These are phyloP conservation scores for Fraxinus anomala DNA, from an alignment of 257 asterid genomes.

Conservation along the genomic window DNA sequence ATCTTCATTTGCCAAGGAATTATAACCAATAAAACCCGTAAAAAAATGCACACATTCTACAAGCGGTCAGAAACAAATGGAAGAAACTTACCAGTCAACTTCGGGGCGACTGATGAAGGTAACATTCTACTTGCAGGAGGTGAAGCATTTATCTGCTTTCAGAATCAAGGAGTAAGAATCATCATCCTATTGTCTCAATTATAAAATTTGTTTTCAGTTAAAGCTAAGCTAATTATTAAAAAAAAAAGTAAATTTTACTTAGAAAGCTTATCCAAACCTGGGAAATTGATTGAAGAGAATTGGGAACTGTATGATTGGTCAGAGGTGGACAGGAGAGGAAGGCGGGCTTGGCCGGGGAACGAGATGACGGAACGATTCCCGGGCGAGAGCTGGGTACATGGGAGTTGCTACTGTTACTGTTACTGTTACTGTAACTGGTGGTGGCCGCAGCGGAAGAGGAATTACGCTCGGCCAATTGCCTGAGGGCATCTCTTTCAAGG, in stretches of 20 bases:
- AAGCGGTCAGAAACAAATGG: constrained; percentile 21
- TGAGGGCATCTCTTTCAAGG: constrained; percentile 73
- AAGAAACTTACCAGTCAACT: constrained; percentile 46
- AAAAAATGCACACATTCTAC: constrained; percentile 7
- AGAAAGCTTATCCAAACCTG: not conserved
- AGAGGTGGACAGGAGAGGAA: constrained; percentile 29
- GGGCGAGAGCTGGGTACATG: constrained; percentile 24
- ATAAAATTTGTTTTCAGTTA: not conserved
- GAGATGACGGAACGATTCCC: constrained; percentile 30
- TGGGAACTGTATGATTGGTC: constrained; percentile 33
- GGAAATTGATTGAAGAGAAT: not conserved
- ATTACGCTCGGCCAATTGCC: constrained; percentile 64
- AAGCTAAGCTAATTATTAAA: not conserved
- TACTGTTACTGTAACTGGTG: constrained; percentile 28
- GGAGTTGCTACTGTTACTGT: constrained; percentile 19
- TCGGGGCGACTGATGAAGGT: constrained; percentile 44
- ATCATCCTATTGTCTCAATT: constrained; percentile 26
- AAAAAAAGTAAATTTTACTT: not conserved
- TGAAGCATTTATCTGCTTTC: constrained; percentile 39
- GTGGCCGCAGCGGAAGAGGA: constrained; percentile 52
- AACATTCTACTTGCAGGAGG: constrained; percentile 29
- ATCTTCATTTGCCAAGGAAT: constrained; percentile 30
- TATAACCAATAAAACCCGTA: constrained; percentile 12
- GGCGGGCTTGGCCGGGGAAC: constrained; percentile 47
- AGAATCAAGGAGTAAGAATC: constrained; percentile 18